Evolutionary conservation across 2,329 filamentous ascomycete genomes (phyloP), one percentile per base, ranked within the genome.

Genomic region (Calonectria hawksworthii): DNA sequence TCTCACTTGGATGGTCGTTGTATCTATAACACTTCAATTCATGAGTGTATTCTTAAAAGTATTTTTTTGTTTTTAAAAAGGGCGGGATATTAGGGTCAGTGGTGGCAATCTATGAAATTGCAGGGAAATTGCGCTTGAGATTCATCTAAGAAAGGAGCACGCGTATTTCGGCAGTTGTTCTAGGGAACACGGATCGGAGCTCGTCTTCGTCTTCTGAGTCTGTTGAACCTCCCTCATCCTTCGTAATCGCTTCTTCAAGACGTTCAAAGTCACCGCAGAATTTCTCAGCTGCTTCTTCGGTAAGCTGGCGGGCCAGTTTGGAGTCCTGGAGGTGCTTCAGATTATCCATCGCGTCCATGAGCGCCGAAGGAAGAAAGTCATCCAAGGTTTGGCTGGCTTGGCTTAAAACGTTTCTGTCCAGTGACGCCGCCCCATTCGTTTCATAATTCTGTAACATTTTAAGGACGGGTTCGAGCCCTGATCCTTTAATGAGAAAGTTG

Each of bases 281-380:
- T 68, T 88, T 90, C 79, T 95, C 93, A 0, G 96, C 94, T 0
- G 96, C 96, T 77, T 94, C 92, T 80, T 98, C 95, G 0, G 95
- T 97, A 64, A 98, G 91, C 61, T 93, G 89, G 63, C 95, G 91
- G 18, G 94, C 93, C 72, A 98, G 86, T 14, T 89, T 89, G 1
- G 94, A 91, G 80, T 95, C 94, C 75, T 94, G 92, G 1, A 99
- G 86, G 52, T 91, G 88, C 77, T 93, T 93, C 32, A 99, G 85
- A 74, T 95, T 95, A 66, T 97, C 94, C 79, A 95, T 92, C 3
- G 96, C 96, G 83, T 99, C 97, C 89, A 98, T 96, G 36, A 98
- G 89, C 3, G 96, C 97, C 1, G 95, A 98, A 0, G 97, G 96
- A 30, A 99, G 88, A 86, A 99, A 99, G 75, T 95, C 93, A 82